Percentiles rank a stretch among this genome's conserved stretches.
Conservation (phyloP, 768 basidiomycete species). For the Hygrocybe punicea region DNA sequence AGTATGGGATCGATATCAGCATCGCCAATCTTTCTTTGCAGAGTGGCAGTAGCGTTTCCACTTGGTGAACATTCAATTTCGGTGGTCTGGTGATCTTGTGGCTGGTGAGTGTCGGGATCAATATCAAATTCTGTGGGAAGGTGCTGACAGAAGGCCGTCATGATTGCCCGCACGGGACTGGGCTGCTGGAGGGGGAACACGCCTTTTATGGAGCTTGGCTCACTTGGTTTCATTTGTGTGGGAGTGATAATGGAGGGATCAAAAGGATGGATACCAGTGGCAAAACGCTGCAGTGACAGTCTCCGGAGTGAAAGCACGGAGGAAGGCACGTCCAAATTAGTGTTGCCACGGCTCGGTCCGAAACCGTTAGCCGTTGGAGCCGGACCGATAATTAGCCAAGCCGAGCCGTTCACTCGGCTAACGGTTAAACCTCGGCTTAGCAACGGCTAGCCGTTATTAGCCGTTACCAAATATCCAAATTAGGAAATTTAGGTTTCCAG, state of each 20-base stretch:
- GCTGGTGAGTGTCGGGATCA: neutral
- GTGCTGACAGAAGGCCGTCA: neutral
- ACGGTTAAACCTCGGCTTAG: too few relatives aligned
- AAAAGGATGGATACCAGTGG: slow-evolving; percentile 23
- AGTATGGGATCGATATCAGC: neutral
- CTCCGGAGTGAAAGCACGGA: slow-evolving; percentile 19
- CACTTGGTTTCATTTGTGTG: slow-evolving; percentile 22
- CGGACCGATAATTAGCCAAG: too few relatives aligned
- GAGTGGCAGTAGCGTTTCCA: too few relatives aligned
- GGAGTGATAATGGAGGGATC: slow-evolving; percentile 19
- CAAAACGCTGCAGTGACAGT: slow-evolving; percentile 20
- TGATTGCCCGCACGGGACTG: slow-evolving; percentile 10
- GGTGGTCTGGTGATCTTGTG: too few relatives aligned
- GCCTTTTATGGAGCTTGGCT: slow-evolving; percentile 14
- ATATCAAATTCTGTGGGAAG: neutral
- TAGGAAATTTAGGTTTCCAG: too few relatives aligned
- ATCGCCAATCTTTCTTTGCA: too few relatives aligned
- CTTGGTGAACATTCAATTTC: neutral
- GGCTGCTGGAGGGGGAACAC: slow-evolving; percentile 16
- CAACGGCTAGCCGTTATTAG: too few relatives aligned
- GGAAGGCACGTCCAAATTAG: slow-evolving; percentile 19
- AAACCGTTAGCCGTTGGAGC: too few relatives aligned
- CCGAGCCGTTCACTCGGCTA: too few relatives aligned
- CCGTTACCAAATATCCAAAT: too few relatives aligned
- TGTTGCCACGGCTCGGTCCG: too few relatives aligned